Conservation (phyloP, 768 basidiomycete genomes). For the Pleurotus salmoneostramineus region DNA sequence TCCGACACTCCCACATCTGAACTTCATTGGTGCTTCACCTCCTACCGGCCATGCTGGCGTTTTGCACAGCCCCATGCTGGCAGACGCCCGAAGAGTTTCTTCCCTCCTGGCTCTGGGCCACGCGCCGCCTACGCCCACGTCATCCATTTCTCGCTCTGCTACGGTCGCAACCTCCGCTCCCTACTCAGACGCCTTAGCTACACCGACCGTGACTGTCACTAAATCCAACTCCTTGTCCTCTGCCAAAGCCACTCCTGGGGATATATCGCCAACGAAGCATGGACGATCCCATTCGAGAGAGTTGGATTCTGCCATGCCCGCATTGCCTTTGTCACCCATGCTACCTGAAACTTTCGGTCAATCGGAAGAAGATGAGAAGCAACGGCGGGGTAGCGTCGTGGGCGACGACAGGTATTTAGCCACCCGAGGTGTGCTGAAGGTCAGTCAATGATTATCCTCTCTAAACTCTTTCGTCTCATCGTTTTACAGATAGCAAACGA, state of each 20-base stretch:
- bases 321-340: constrained; percentile 5
- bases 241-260: not conserved
- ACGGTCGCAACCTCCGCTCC: not conserved
- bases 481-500: not conserved
- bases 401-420: constrained; percentile 6
- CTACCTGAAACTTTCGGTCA: constrained; percentile 9
- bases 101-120: not conserved
- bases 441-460: not conserved
- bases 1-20: constrained; percentile 1
- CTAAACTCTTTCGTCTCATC: not conserved
- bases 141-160: not conserved
- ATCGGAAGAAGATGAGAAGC: constrained; percentile 5
- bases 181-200: constrained; percentile 1
- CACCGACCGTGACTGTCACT: constrained; percentile 8
- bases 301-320: not conserved
- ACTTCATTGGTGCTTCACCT: constrained; percentile 5
- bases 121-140: not conserved
- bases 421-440: constrained; percentile 5
- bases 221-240: constrained; percentile 4
- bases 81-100: constrained; percentile 1
- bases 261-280: not conserved
- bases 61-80: constrained; percentile 2
- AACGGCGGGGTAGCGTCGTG: not conserved
- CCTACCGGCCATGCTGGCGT: constrained; percentile 1
- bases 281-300: constrained; percentile 7